A percentile compares a stretch with the other conserved stretches of the same genome.
Evolutionary conservation across 2,329 filamentous ascomycete genomes (phyloP).

Genomic region (Exserohilum rostratum): DNA sequence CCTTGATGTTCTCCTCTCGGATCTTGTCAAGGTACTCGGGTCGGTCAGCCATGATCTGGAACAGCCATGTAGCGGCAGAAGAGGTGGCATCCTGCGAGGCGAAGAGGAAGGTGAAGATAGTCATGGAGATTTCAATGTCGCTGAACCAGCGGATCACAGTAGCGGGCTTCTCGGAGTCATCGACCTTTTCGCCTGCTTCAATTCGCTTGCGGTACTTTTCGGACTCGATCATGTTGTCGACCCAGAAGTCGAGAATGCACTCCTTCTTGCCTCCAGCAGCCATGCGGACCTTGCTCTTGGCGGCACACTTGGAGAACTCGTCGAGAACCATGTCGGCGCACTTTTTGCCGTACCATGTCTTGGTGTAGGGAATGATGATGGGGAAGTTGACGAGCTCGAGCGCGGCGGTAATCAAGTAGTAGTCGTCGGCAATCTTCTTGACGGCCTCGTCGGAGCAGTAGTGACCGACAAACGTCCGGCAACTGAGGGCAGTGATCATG

Average conservation of each 20-base stretch:
- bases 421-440: conserved; percentile 94
- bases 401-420: conserved; percentile 93
- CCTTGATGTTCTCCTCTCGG: conserved; percentile 83
- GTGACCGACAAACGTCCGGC: conserved; percentile 95
- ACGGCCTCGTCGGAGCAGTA: conserved; percentile 90
- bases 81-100: conserved; percentile 97
- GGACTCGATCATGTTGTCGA: conserved; percentile 79
- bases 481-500: conserved; percentile 91
- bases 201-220: conserved; percentile 80
- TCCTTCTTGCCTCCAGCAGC: conserved; percentile 81
- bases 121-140: conserved; percentile 91
- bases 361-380: conserved; percentile 92
- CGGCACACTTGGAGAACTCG: conserved; percentile 89
- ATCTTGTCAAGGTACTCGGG: conserved; percentile 91
- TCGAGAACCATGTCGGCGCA: conserved; percentile 88
- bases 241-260: conserved; percentile 96
- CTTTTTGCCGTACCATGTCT: conserved; percentile 97
- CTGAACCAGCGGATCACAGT: conserved; percentile 84
- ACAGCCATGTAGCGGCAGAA: conserved; percentile 91
- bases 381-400: conserved; percentile 89
- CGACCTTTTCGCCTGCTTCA: conserved; percentile 67
- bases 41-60: conserved; percentile 91
- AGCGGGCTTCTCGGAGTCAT: conserved; percentile 76
- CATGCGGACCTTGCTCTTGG: conserved; percentile 93
- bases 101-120: conserved; percentile 94